Evolutionary conservation across 2,329 filamentous ascomycete genomes (phyloP), one percentile per base, ranked within the genome.

Genomic region (Microsporum ferrugineum): DNA sequence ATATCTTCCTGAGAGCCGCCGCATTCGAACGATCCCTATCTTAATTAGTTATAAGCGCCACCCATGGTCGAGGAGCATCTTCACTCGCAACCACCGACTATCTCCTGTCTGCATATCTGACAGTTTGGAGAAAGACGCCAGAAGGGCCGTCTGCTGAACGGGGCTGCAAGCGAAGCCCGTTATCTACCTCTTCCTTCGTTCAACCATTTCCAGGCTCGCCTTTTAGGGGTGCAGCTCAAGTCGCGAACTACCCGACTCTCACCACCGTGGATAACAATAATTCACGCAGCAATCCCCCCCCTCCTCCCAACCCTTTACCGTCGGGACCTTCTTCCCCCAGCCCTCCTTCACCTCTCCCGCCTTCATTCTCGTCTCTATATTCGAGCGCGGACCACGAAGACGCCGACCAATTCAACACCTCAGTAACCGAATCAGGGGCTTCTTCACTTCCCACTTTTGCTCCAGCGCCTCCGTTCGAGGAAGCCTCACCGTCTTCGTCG

Each of bases 291-390:
- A 72, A 59, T 36, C 29, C 70, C 63, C 73, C 73, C 69, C 73
- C 73, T 63, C 75, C 75, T 60, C 69, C 69, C 57, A 57, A 29
- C 38, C 14, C 73, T 73, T 67, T 71, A 71, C 29, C 74, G 71
- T 41, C 68, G 65, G 71, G 72, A 67, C 71, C 76, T 60, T 77
- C 77, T 64, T 74, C 78, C 47, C 77, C 79, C 57, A 73, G 72
- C 71, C 75, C 78, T 71, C 78, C 82, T 65, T 82, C 82, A 63
- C 75, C 77, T 61, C 74, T 77, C 62, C 83, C 84, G 64, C 84
- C 84, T 64, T 81, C 84, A 63, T 86, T 86, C 74, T 84, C 82
- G 62, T 84, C 83, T 38, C 81, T 85, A 70, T 84, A 83, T 73
- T 83, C 82, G 68, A 73, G 79, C 45, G 71, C 79, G 59, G 69